Conservation (phyloP, 345 rosid species). For the Pugionium cornutum region DNA sequence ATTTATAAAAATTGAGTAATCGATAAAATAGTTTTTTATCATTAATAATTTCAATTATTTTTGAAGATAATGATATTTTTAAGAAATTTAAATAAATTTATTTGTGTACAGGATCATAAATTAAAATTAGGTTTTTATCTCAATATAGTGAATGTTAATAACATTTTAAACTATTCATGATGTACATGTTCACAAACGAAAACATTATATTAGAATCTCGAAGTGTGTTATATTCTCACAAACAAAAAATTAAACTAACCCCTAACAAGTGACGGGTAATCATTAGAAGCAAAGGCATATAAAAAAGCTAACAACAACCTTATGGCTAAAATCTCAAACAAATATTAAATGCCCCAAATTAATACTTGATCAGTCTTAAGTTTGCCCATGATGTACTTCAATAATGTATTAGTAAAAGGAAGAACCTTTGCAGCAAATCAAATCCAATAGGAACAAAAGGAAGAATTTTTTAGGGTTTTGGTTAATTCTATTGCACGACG, state of each 20-base stretch:
- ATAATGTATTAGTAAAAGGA: constrained; percentile 6
- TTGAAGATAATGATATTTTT: no score
- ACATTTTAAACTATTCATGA: no score
- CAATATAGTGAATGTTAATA: no score
- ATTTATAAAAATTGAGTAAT: no score
- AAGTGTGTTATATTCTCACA: neutral
- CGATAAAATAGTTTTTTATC: no score
- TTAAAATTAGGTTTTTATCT: no score
- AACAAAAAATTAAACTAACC: neutral
- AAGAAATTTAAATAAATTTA: no score
- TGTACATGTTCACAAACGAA: constrained; percentile 10
- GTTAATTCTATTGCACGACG: no score
- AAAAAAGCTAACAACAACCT: neutral
- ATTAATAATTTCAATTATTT: no score
- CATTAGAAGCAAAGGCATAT: neutral
- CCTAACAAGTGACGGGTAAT: neutral
- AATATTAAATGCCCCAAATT: neutral
- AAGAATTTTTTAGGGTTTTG: no score
- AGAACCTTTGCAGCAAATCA: constrained; percentile 21
- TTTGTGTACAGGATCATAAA: no score
- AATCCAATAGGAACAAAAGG: neutral
- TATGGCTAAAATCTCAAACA: neutral
- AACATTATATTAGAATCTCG: neutral
- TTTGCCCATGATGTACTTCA: constrained; percentile 20
- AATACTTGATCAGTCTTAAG: neutral